Conservation (phyloP, 805 yeast species). For the Wickerhamomyces queroliae region DNA sequence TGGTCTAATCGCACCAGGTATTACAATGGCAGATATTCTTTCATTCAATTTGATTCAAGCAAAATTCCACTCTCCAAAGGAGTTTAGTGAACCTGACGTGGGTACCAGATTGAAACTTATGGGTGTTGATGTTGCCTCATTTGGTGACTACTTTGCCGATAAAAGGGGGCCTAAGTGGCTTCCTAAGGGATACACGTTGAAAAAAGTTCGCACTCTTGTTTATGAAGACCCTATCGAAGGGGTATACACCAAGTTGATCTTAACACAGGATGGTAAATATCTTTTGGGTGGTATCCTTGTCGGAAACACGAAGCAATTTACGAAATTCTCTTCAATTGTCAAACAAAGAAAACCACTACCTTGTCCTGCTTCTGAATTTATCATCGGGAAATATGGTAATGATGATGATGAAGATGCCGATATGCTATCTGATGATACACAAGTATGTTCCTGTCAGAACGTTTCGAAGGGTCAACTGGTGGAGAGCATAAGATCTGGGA, state of each 20-base stretch:
- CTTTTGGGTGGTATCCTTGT: constrained; percentile 32
- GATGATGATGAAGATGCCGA: constrained; percentile 25
- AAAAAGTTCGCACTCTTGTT: constrained; percentile 21
- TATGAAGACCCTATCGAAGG: constrained; percentile 30
- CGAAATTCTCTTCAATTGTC: constrained; percentile 25
- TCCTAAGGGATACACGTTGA: constrained; percentile 21
- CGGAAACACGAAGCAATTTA: constrained; percentile 27
- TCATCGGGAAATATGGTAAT: constrained; percentile 21
- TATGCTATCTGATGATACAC: constrained; percentile 27
- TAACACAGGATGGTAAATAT: constrained; percentile 29
- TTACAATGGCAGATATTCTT: constrained; percentile 32
- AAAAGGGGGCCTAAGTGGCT: constrained; percentile 28
- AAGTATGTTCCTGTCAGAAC: constrained; percentile 32
- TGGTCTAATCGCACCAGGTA: constrained; percentile 34
- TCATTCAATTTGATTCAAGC: constrained; percentile 31
- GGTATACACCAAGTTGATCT: constrained; percentile 26
- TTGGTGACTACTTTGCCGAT: constrained; percentile 33
- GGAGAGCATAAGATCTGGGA: constrained; percentile 24
- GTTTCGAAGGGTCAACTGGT: constrained; percentile 26
- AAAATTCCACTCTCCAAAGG: constrained; percentile 22
- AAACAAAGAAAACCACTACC: constrained; percentile 25
- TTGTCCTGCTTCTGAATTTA: constrained; percentile 26
- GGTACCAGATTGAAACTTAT: constrained; percentile 30
- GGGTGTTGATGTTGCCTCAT: constrained; percentile 34
- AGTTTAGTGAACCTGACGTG: constrained; percentile 28